Conservation (phyloP, 2,329 filamentous ascomycete species). For the Venturia asperata region DNA sequence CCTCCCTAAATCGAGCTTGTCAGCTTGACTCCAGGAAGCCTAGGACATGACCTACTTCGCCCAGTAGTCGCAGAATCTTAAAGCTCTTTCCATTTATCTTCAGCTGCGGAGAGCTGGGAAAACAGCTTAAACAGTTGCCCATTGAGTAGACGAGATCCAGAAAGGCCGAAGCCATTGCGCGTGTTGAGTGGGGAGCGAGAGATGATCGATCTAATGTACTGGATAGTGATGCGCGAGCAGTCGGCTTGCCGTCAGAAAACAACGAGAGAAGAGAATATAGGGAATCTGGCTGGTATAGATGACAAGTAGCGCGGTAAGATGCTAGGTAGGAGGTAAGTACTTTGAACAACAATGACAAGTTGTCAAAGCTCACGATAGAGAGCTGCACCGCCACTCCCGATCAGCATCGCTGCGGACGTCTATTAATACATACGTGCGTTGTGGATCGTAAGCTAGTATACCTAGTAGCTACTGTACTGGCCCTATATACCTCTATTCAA, state of each 20-base stretch:
- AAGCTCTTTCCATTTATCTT: constrained; percentile 94
- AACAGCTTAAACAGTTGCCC: constrained; percentile 92
- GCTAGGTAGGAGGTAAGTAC: too few species aligned
- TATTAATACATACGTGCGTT: not conserved
- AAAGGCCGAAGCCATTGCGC: constrained; percentile 36
- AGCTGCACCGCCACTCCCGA: not conserved
- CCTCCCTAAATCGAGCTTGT: constrained; percentile 57
- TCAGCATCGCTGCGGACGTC: not conserved
- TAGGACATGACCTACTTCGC: constrained; percentile 58
- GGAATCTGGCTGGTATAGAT: not conserved
- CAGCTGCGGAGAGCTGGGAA: constrained; percentile 85
- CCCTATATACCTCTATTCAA: too few species aligned
- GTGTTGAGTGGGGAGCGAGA: not conserved
- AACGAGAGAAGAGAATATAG: not conserved
- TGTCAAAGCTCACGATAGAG: not conserved
- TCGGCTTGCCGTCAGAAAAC: too few species aligned
- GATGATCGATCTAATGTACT: not conserved
- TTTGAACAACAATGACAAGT: not conserved
- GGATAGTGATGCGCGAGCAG: not conserved
- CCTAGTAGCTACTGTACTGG: too few species aligned
- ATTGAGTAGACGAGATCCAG: constrained; percentile 86
- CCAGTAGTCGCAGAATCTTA: constrained; percentile 88
- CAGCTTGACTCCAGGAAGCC: not conserved
- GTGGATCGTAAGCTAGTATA: not conserved
- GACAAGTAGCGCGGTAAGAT: not conserved